These are phyloP conservation scores for Sporormia fimetaria DNA, from an alignment of 495 filamentous ascomycete genomes.

Conservation along the genomic window DNA sequence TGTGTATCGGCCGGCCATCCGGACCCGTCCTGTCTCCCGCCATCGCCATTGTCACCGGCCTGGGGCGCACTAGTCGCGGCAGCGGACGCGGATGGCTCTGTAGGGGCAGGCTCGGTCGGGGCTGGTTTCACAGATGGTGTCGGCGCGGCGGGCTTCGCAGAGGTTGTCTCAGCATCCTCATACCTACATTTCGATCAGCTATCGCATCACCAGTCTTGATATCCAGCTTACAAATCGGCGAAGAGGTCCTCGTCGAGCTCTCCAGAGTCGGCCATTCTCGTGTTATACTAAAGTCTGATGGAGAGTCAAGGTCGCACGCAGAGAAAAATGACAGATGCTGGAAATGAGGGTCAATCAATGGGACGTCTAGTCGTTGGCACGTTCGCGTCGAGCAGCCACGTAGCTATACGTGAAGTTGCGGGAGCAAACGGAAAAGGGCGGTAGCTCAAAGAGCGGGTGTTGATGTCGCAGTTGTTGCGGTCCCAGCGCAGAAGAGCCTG, in stretches of 20 bases:
- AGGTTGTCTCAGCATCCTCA: constrained; percentile 63
- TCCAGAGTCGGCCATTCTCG: constrained; percentile 72
- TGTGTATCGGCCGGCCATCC: constrained; percentile 7
- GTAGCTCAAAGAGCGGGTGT: no score
- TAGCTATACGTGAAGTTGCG: no score
- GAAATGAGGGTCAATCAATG: no score
- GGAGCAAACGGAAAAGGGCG: no score
- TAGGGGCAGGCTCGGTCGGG: constrained; percentile 7
- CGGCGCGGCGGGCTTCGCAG: constrained; percentile 26
- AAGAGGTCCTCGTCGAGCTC: constrained; percentile 97
- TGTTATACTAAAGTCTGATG: not conserved
- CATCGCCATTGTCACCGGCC: not conserved
- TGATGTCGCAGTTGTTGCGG: no score
- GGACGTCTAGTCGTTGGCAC: no score
- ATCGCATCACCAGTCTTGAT: no score
- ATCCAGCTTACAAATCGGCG: constrained; percentile 92
- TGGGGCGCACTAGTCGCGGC: not conserved
- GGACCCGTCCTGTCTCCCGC: constrained; percentile 1
- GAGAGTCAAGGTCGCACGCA: constrained; percentile 1
- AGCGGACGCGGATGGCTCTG: not conserved
- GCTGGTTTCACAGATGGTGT: constrained; percentile 2
- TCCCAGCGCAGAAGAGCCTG: no score
- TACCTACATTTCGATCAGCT: constrained; percentile 54
- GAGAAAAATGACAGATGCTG: no score
- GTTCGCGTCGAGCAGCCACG: no score